phyloP scores from a whole-genome alignment of 768 basidiomycete species.

The Lentinula boryana region DNA sequence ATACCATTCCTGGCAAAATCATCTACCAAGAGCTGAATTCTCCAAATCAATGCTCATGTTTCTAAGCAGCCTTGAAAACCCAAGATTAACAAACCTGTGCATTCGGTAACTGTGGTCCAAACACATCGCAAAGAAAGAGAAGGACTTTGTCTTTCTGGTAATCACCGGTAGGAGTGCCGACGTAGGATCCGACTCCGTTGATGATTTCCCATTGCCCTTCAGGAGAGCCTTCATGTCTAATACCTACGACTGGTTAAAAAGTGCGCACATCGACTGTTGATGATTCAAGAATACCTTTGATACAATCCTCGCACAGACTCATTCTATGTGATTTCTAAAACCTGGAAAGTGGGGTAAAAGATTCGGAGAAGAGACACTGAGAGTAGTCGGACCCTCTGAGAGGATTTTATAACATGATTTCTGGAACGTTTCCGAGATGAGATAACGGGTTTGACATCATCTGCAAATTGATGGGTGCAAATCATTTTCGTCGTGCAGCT shows the following conservation, averaged over 20 bases:
- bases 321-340: not conserved
- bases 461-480: too few species aligned
- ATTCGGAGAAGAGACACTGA: too few species aligned
- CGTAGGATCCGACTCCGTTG: conserved; percentile 31
- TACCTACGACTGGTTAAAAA: not conserved
- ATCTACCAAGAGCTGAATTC: conserved; percentile 8
- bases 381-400: too few species aligned
- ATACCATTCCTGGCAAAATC: conserved; percentile 12
- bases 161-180: conserved; percentile 30
- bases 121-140: conserved; percentile 33
- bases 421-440: too few species aligned
- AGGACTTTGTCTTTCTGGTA: conserved; percentile 32
- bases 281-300: not conserved
- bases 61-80: not conserved
- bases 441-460: too few species aligned
- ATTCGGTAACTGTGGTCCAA: conserved; percentile 29
- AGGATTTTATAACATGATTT: too few species aligned
- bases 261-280: not conserved
- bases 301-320: conserved; percentile 6
- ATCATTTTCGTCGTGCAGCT: too few species aligned
- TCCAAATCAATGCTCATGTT: not conserved
- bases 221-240: conserved; percentile 1
- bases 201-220: conserved; percentile 29
- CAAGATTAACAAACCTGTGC: conserved; percentile 9
- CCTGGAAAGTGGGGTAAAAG: too few species aligned